Evolutionary conservation across 2,329 filamentous ascomycete species (phyloP), one percentile per base, ranked within the genome.

Genomic region (Biscogniauxia sp.): DNA sequence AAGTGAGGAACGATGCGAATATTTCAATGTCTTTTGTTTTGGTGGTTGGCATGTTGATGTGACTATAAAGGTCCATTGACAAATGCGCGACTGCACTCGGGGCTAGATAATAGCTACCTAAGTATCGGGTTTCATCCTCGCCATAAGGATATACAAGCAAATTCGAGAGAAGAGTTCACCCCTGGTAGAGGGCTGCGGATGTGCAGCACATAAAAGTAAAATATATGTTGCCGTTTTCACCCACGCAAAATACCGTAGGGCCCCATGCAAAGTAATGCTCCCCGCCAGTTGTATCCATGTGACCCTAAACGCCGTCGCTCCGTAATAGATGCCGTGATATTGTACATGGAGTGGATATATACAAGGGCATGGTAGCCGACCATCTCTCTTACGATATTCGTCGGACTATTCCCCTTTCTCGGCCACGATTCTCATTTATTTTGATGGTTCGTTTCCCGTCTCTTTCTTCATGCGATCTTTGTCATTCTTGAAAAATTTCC

Each of bases 271-370:
- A 59, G 13, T 19, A 32, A 32, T 53, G 45, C 41, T 32, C 49
- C 53, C 49, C 32, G 15, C 37, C 13, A 45, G 5, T n/a, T 45
- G 17, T 58, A 64, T 61, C 55, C 59, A 45, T 45, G 54, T 66
- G 58, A 62, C 57, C 68, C 59, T 53, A 58, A 72, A 72, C 70
- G 69, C 70, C 70, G 55, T 69, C 68, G 70, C 70, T 71, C 68
- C 67, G 37, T 64, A 55, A 28, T 64, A 56, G 51, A 66, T 68
- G 65, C 58, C 57, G 49, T 56, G 59, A 57, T 63, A 60, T 26
- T 66, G 59, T 71, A 70, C 67, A 69, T 57, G 55, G 59, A 50
- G 37, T 45, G 37, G 37, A n/a, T 54, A 41, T 59, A n/a, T 54
- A 51, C 28, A 15, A 53, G 20, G 26, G 20, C 20, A 58, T 37